Base-by-base conservation (phyloP, 305 asterid species). In the Rubia peregrina region DNA sequence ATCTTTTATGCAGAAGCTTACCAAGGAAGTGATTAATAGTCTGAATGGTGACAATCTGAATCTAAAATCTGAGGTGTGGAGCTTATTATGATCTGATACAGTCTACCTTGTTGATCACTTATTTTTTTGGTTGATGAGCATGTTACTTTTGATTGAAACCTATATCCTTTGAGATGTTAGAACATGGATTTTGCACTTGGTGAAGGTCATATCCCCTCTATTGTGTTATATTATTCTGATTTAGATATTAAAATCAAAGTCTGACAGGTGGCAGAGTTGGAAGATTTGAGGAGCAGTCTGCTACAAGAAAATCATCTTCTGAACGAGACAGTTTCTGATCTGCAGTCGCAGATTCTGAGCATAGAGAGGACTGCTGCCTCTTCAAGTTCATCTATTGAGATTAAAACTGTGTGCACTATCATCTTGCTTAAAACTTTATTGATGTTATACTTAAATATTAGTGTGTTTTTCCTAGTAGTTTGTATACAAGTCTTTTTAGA, bases 221-320 rank as follows among this genome's bases (percentile, higher is more conserved):
- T 21, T 30, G 44, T 71, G 55, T 33, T 65, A 68, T 70, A 63
- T 83, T 73, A 76, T 78, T 83, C 81, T 83, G 80, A 80, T 82
- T 53, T 77, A 73, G 84, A 79, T 75, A 83, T 82, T 82, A 85
- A 84, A 81, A 78, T 77, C 78, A 75, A 79, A 82, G 81, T 78
- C 69, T 88, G 77, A 68, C 94, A 91, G 95, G 94, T 88, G 86
- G 75, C 73, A 74, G 88, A 82, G 78, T 77, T 87, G 81, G 95
- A 87, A 82, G 85, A 81, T 70, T 77, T 85, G 57, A 80, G 81
- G 85, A 78, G 79, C 79, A 82, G 71, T 72, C 80, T 85, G 75
- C 72, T 77, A 73, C 79, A 78, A 67, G 95, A 91, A 76, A 86
- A 78, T 44, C 85, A 76, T 53, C 82, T 82, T 57, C 65, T 86